A percentile compares a stretch with the other conserved stretches of the same genome.
Evolutionary conservation across 75 land plant genomes (phyloP).

Genomic region (Cryptomeria japonica): DNA sequence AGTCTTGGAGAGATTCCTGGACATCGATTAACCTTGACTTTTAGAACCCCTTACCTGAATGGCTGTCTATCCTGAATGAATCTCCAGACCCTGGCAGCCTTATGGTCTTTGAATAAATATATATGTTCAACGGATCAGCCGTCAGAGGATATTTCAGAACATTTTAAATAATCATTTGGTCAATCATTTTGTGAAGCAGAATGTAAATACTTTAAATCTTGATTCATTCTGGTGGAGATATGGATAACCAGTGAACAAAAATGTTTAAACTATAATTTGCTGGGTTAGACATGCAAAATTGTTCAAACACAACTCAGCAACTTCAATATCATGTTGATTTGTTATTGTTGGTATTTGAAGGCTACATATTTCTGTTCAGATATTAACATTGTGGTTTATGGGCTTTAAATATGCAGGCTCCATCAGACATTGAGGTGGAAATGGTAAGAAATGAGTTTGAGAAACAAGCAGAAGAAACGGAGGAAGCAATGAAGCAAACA

Average conservation of each 20-base stretch:
- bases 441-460: slow-evolving; percentile 29
- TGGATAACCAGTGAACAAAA: neutral
- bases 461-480: slow-evolving; percentile 30
- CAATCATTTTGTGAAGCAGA: neutral
- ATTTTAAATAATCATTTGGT: neutral
- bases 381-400: neutral
- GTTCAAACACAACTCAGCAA: neutral
- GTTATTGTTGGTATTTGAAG: neutral
- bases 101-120: neutral
- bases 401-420: slow-evolving; percentile 19
- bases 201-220: neutral
- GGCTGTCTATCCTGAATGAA: neutral
- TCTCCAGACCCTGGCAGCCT: neutral
- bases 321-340: neutral
- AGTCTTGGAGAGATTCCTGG: neutral
- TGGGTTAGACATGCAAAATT: neutral
- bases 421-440: slow-evolving; percentile 52
- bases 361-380: neutral
- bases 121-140: neutral
- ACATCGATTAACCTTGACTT: neutral
- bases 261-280: neutral
- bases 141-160: neutral
- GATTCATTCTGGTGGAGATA: neutral
- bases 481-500: slow-evolving; percentile 56
- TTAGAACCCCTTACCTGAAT: neutral